Conservation (phyloP, 2,329 filamentous ascomycete genomes). For the Fonsecaea pugnacius region DNA sequence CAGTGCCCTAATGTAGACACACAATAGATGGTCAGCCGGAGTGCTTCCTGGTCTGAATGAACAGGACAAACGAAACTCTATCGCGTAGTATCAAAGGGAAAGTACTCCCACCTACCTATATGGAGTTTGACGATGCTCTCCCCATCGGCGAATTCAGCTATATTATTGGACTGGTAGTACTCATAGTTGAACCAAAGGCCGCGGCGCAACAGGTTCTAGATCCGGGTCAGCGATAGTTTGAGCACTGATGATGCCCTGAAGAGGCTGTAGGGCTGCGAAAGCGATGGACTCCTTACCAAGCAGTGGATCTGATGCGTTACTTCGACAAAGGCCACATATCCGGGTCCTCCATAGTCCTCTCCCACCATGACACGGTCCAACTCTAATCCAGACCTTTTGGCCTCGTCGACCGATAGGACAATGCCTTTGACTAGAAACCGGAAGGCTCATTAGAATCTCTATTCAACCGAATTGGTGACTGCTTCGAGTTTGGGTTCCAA, state of each 20-base stretch:
- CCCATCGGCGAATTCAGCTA: background rate
- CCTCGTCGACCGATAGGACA: slow-evolving; percentile 1
- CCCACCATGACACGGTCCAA: slow-evolving; percentile 4
- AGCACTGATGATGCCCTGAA: background rate
- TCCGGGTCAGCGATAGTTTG: background rate
- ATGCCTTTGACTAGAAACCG: background rate
- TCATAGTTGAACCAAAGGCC: background rate
- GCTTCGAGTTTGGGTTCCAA: background rate
- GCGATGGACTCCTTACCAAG: background rate
- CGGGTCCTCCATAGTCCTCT: slow-evolving; percentile 1
- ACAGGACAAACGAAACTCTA: background rate
- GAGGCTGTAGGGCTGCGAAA: background rate
- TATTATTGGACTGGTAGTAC: background rate
- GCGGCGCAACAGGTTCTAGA: background rate
- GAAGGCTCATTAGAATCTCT: background rate
- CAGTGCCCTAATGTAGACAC: background rate
- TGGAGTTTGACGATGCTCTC: slow-evolving; percentile 2
- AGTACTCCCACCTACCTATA: background rate
- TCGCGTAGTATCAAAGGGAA: background rate
- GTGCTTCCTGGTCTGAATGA: background rate
- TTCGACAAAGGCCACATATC: slow-evolving; percentile 3
- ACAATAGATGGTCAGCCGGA: background rate
- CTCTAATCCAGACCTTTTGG: background rate
- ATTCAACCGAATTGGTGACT: background rate
- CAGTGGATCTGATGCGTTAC: background rate